phyloP scores from a whole-genome alignment of 441 rosid species.

The Pelargonium australe region DNA sequence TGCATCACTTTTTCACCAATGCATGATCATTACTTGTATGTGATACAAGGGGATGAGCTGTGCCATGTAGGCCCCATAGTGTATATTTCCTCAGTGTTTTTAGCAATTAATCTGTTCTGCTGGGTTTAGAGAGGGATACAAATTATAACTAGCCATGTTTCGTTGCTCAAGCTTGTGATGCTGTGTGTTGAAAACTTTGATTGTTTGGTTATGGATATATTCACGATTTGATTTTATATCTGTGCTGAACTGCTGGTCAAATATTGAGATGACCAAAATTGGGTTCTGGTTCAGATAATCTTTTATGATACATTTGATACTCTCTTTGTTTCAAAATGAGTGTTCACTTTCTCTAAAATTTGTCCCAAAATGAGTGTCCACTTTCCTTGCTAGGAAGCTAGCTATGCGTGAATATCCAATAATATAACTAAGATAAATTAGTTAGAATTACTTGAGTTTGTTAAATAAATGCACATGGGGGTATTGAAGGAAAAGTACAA shows the following conservation, averaged over 20 bases:
- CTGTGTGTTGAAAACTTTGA: background rate
- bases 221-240: background rate
- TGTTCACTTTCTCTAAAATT: too few relatives aligned
- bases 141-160: background rate
- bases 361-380: too few relatives aligned
- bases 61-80: background rate
- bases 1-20: background rate
- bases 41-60: too few relatives aligned
- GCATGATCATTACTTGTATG: background rate
- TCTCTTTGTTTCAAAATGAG: too few relatives aligned
- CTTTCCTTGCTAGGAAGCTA: too few relatives aligned
- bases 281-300: background rate
- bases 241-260: background rate
- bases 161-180: conserved; percentile 4
- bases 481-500: too few relatives aligned
- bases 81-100: background rate
- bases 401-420: too few relatives aligned
- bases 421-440: too few relatives aligned
- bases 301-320: background rate
- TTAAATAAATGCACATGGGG: too few relatives aligned
- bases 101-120: background rate
- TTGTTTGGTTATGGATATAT: background rate
- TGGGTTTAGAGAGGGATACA: background rate
- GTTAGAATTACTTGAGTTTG: too few relatives aligned
- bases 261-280: background rate